A percentile compares a stretch with the other conserved stretches of the same genome.
These are phyloP conservation scores for Pseudocercospora vitis DNA, from an alignment of 2,329 filamentous ascomycete genomes.

Conservation along the genomic window DNA sequence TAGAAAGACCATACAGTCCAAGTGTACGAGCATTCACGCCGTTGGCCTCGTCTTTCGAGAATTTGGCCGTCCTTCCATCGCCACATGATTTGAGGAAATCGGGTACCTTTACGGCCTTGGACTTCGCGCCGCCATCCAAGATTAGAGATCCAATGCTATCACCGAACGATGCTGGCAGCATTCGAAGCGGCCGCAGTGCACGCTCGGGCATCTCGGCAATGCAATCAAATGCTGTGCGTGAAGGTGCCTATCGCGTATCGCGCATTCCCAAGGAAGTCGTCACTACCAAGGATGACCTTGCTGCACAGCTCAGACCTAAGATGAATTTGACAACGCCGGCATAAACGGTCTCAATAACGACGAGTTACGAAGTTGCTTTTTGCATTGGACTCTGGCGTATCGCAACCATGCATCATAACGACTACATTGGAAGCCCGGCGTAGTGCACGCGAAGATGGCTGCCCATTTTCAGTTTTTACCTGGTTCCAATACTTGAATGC, in stretches of 20 bases:
- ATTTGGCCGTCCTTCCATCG: conserved; percentile 81
- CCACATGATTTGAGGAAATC: conserved; percentile 79
- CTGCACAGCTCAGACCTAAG: conserved; percentile 55
- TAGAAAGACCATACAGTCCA: conserved; percentile 69
- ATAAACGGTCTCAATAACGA: conserved; percentile 19
- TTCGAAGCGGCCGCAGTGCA: conserved; percentile 59
- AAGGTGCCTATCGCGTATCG: conserved; percentile 82
- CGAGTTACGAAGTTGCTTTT: conserved; percentile 11
- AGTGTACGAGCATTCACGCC: conserved; percentile 72
- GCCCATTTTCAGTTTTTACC: conserved; percentile 8
- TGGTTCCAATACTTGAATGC: conserved; percentile 2
- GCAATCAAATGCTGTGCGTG: conserved; percentile 70
- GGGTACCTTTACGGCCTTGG: conserved; percentile 72
- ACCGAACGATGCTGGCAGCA: conserved; percentile 50
- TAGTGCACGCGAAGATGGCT: conserved; percentile 12
- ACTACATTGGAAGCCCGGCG: conserved; percentile 9
- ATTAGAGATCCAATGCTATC: conserved; percentile 58
- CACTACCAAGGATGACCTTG: conserved; percentile 70
- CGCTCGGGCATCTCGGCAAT: conserved; percentile 72
- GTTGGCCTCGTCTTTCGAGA: conserved; percentile 79
- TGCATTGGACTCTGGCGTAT: conserved; percentile 8
- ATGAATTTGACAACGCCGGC: conserved; percentile 30
- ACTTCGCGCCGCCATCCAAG: conserved; percentile 76
- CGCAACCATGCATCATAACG: not conserved
- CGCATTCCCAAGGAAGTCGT: conserved; percentile 79